Evolutionary conservation across 1,284 basidiomycete genomes (phyloP), one percentile per base, ranked within the genome.

Genomic region (Sporisorium scitamineum): DNA sequence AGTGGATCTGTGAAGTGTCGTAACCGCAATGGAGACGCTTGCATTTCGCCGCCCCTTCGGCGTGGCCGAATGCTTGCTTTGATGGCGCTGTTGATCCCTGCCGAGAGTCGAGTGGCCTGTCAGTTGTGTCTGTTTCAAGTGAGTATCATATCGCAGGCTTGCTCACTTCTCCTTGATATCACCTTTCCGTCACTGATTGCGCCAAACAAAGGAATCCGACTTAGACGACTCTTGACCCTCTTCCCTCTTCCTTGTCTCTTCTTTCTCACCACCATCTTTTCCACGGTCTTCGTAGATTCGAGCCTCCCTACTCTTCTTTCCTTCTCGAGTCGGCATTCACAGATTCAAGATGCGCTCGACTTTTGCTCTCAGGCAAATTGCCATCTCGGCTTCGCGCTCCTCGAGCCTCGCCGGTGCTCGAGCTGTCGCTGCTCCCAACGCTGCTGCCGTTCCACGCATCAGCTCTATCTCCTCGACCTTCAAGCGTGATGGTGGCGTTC

Each of bases 381-480:
- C 74, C 47, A 53, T 63, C 39, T 66, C 72, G 59, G 72, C 72
- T 29, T 66, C 67, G 41, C 72, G 67, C 54, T 58, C 66, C n/a
- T 71, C 69, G 34, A 48, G 51, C 59, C 55, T 66, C 14, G 52
- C 62, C 16, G 42, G 56, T 34, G 31, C 56, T 18, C 61, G 70
- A 8, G 31, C 60, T 20, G 59, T 56, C 16, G 53, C 63, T 37
- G 48, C 60, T 44, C 58, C 54, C 10, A 48, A 18, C n/a, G 58
- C 48, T 37, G 44, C 61, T 26, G 37, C n/a, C n/a, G n/a, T 62
- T 31, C 48, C 60, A 7, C 61, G 64, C 18, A 53, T 68, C 29
- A 48, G 29, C 64, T 59, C 65, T 9, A 14, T 63, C 27, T 11
- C 69, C 6, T 61, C 58, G 10, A 41, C 55, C 9, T 32, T 63